Conservation (phyloP, 2,329 filamentous ascomycete species). For the Trichoderma arundinaceum region DNA sequence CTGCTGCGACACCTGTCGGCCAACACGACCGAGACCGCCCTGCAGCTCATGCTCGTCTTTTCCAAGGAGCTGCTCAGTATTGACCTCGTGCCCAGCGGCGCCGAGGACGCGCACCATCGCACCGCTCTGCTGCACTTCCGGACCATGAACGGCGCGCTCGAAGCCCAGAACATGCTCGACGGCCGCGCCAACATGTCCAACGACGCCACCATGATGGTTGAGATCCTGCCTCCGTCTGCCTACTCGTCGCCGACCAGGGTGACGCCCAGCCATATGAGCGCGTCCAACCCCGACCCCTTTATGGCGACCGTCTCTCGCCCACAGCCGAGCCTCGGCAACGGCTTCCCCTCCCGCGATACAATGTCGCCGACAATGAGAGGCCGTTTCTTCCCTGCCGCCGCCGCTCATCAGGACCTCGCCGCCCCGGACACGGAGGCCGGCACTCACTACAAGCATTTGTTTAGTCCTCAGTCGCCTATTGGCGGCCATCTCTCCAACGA, state of each 20-base stretch:
- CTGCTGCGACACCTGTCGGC: slow-evolving; percentile 61
- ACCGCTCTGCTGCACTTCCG: slow-evolving; percentile 62
- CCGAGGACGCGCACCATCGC: slow-evolving; percentile 56
- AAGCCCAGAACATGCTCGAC: slow-evolving; percentile 63
- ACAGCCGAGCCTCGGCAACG: slow-evolving; percentile 65
- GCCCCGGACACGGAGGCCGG: slow-evolving; percentile 52
- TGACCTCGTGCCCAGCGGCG: slow-evolving; percentile 57
- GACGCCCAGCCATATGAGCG: not conserved
- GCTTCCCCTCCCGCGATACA: slow-evolving; percentile 66
- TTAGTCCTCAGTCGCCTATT: slow-evolving; percentile 75
- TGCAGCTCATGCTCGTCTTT: slow-evolving; percentile 64
- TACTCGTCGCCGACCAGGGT: not conserved
- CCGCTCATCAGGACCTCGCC: slow-evolving; percentile 63
- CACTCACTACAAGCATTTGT: slow-evolving; percentile 65
- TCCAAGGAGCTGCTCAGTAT: slow-evolving; percentile 60
- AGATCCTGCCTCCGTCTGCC: slow-evolving; percentile 58
- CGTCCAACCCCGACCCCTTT: slow-evolving; percentile 62
- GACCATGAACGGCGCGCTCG: slow-evolving; percentile 57
- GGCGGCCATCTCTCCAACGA: slow-evolving; percentile 70
- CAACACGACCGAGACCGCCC: slow-evolving; percentile 59
- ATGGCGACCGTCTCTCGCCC: slow-evolving; percentile 59
- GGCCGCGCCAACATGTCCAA: slow-evolving; percentile 59
- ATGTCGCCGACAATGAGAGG: slow-evolving; percentile 63
- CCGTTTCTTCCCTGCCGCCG: slow-evolving; percentile 48
- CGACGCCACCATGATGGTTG: slow-evolving; percentile 60